Conservation (phyloP, 805 yeast genomes). For the Wickerhamomyces silvicola region DNA sequence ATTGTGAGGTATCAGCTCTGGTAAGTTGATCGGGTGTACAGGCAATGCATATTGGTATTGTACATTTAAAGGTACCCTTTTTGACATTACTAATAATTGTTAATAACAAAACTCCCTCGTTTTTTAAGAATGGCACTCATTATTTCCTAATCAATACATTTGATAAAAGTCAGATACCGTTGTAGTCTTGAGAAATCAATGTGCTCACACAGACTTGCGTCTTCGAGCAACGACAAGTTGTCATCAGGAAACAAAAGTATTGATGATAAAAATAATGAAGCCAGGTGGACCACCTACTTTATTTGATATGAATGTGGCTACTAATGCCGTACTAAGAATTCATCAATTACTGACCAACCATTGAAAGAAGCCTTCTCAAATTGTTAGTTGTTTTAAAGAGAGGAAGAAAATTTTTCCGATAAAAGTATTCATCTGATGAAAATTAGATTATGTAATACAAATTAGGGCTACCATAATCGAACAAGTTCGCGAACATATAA, state of each 20-base stretch:
- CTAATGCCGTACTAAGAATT: too few species aligned
- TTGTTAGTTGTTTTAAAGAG: too few species aligned
- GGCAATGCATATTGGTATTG: constrained; percentile 54
- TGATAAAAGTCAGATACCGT: constrained; percentile 76
- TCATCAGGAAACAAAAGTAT: constrained; percentile 22
- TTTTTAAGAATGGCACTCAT: not conserved
- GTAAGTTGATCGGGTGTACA: constrained; percentile 40
- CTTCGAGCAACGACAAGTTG: constrained; percentile 37
- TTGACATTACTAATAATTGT: constrained; percentile 24
- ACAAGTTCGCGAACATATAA: too few species aligned
- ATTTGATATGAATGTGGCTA: too few species aligned
- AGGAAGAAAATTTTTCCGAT: too few species aligned
- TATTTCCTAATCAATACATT: too few species aligned
- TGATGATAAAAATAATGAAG: not conserved
- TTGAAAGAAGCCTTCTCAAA: too few species aligned
- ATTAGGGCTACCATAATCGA: too few species aligned
- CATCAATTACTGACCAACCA: too few species aligned
- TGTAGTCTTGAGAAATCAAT: constrained; percentile 85
- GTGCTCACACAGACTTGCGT: constrained; percentile 54
- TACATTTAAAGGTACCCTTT: constrained; percentile 22
- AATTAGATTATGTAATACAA: too few species aligned
- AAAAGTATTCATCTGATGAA: too few species aligned
- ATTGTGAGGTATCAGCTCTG: constrained; percentile 53
- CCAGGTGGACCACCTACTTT: too few species aligned
- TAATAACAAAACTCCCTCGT: not conserved